Base-by-base conservation (phyloP, 2,329 filamentous ascomycete genomes). In the Geosmithia putterillii region DNA sequence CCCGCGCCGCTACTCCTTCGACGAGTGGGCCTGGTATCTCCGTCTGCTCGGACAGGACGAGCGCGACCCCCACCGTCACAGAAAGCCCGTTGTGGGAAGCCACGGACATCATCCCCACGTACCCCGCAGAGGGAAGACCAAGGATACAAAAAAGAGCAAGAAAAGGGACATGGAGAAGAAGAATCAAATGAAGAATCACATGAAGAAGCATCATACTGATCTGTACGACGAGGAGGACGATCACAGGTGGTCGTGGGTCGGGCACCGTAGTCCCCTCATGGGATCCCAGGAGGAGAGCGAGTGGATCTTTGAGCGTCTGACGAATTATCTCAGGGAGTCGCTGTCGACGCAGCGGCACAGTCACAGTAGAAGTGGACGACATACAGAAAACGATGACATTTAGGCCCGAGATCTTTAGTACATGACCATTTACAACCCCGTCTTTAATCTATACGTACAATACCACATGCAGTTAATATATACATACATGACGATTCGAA, bases 11-110 rank as follows among this genome's bases (percentile, higher is more conserved):
- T 95, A 95, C 57, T 70, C 67, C 0, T 95, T 88, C 49, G 79
- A 88, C 50, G 83, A 94, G 56, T 94, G 88, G 89, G 83, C 83
- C 0, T 85, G 86, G 66, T 92, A 86, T 52, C 80, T 89, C 7
- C 74, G 76, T 19, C 69, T 95, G 25, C 84, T 94, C n/a, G 76
- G 76, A 40, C 75, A 80, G 53, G 74, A 80, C 54, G 76, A 81
- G 53, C 62, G 60, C 44, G 65, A 65, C 48, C 61, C 71, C 2
- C 58, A 63, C 6, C 70, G 61, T 17, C 76, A 81, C 52, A 57
- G 66, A n/a, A 66, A 62, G 45, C 60, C 60, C 7, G 57, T 9
- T 14, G 36, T 21, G 3, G 36, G 8, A n/a, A n/a, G n/a, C n/a
- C 28, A 9, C 5, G 9, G 36, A 4, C 17, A n/a, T 18, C 36